Base-by-base conservation (phyloP, 2,329 filamentous ascomycete genomes). In the Thermoascus crustaceus region DNA sequence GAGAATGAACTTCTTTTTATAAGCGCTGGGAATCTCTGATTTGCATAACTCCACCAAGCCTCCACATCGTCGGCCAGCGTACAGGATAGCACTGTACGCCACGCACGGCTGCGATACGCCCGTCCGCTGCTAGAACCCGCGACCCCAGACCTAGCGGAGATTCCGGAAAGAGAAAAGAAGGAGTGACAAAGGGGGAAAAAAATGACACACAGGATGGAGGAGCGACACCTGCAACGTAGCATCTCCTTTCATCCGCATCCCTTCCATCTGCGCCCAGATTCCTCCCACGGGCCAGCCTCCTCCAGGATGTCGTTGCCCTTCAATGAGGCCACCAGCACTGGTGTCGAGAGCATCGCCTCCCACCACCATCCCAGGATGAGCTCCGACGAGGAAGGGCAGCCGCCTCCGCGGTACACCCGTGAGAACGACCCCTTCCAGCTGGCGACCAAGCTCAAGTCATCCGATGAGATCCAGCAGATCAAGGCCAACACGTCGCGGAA, bases 361-460 rank as follows among this genome's bases (percentile, higher is more conserved):
- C 30, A 38, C 21, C 22, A 29, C 32, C 53, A 58, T 19, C 50
- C 43, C 13, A 30, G 22, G 19, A 38, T 23, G 32, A 38, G 30
- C 14, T 38, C 48, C 42, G 69, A 73, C 41, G 58, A 69, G 38
- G 70, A 73, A 50, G 52, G 55, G n/a, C 56, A 59, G 26, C 50
- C 54, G 7, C 60, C 62, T 0, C 78, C 80, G 0, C 69, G 68
- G 6, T 75, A 80, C 50, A 75, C 70, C 13, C 59, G 62, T 17
- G 77, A 80, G 45, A 82, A 76, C 51, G 89, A 96, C 50, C 89
- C 89, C 0, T 91, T 86, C 61, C 76, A 80, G 36, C 78, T 96
- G 3, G 78, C 83, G 1, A 75, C 76, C 2, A 78, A 76, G 35
- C 76, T 91, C 58, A 96, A 94, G 66, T 78, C 82, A 13, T 69